These are phyloP conservation scores for Irpex sp. DNA, from an alignment of 1,284 basidiomycete genomes.

Conservation along the genomic window DNA sequence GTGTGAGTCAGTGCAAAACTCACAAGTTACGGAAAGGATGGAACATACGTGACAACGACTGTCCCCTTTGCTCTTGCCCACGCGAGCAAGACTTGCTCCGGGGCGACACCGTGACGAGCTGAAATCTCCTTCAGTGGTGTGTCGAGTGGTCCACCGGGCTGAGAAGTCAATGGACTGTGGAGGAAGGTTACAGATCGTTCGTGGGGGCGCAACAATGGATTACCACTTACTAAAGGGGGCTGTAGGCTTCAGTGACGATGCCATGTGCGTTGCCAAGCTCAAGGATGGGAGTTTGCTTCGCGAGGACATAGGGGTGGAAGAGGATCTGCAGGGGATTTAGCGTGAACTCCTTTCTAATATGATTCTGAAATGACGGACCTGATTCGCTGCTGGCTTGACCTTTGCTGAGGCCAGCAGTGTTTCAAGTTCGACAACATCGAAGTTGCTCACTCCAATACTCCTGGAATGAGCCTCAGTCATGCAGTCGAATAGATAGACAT, in stretches of 20 bases:
- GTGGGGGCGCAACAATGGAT: neutral
- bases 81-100: slow-evolving; percentile 69
- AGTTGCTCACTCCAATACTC: slow-evolving; percentile 84
- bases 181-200: neutral
- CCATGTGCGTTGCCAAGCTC: slow-evolving; percentile 55
- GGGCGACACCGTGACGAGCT: slow-evolving; percentile 50
- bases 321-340: slow-evolving; percentile 37
- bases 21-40: neutral
- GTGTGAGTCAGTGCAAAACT: neutral
- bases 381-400: slow-evolving; percentile 73
- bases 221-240: slow-evolving; percentile 51
- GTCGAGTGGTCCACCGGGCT: slow-evolving; percentile 75
- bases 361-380: slow-evolving; percentile 39
- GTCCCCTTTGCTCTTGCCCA: slow-evolving; percentile 68
- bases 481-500: neutral
- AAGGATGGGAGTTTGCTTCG: slow-evolving; percentile 48
- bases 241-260: slow-evolving; percentile 73
- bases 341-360: neutral
- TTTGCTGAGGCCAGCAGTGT: slow-evolving; percentile 52
- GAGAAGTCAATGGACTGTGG: slow-evolving; percentile 56
- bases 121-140: slow-evolving; percentile 55
- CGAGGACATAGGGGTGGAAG: slow-evolving; percentile 73
- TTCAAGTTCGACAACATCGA: slow-evolving; percentile 56
- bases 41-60: slow-evolving; percentile 61
- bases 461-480: slow-evolving; percentile 28